These are phyloP conservation scores for Puccinia triticina DNA, from an alignment of 1,284 basidiomycete genomes.

Conservation along the genomic window DNA sequence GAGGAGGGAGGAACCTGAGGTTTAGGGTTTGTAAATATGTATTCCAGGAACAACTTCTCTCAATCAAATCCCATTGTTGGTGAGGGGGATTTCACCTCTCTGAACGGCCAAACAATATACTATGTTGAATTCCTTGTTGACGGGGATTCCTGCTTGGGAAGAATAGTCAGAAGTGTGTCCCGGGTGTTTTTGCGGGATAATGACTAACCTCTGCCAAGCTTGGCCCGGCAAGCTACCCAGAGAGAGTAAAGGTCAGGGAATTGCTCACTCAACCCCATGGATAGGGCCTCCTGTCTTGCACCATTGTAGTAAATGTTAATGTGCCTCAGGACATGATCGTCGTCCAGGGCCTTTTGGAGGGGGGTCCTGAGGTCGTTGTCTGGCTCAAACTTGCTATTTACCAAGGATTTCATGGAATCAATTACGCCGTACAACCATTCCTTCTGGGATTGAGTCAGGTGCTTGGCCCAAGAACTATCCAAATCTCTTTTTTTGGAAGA, in stretches of 20 bases:
- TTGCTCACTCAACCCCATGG: not conserved
- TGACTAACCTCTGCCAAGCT: slow-evolving; percentile 16
- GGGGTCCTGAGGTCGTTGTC: not conserved
- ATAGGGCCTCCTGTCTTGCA: not conserved
- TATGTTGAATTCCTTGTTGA: not conserved
- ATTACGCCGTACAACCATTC: slow-evolving; percentile 2
- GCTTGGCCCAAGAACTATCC: not conserved
- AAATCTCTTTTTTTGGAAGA: not conserved
- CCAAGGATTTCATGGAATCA: not conserved
- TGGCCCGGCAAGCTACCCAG: not conserved
- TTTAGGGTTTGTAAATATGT: not conserved
- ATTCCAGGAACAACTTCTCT: not conserved
- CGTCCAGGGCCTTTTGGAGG: not conserved
- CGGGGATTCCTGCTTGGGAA: not conserved
- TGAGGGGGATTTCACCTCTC: not conserved
- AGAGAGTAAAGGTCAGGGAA: not conserved
- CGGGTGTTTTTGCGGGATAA: not conserved
- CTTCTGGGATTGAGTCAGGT: not conserved
- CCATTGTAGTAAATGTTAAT: not conserved
- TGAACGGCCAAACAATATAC: slow-evolving; percentile 3
- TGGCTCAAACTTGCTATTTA: not conserved
- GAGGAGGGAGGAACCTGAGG: not conserved
- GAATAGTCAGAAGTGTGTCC: not conserved
- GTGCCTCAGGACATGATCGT: not conserved
- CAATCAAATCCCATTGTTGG: slow-evolving; percentile 1